Conservation (phyloP, 192 early-diverging fungal genomes). For the Pilaira anomala region DNA sequence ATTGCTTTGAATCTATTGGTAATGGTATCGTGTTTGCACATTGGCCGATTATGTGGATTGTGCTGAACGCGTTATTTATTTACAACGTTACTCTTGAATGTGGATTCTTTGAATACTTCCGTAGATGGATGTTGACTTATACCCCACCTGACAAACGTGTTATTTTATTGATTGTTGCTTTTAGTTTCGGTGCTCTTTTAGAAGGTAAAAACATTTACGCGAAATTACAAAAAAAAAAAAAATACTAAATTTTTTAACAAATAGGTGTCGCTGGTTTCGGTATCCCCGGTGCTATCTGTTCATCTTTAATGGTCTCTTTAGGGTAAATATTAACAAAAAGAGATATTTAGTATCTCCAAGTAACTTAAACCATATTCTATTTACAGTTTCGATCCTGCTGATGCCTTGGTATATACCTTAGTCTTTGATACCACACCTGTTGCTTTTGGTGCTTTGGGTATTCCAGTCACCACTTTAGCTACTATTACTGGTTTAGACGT, state of each 20-base stretch:
- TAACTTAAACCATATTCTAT: not conserved
- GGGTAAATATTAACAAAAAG: conserved; percentile 15
- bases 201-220: conserved; percentile 17
- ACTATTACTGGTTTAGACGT: conserved; percentile 28
- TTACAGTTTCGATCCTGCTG: conserved; percentile 32
- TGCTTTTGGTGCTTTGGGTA: conserved; percentile 38
- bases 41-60: conserved; percentile 47
- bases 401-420: conserved; percentile 32
- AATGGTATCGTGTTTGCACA: conserved; percentile 35
- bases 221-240: not conserved
- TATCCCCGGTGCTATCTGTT: conserved; percentile 42
- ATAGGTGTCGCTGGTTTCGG: conserved; percentile 38
- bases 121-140: conserved; percentile 38
- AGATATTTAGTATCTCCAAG: not conserved
- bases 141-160: conserved; percentile 36
- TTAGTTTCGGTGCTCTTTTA: conserved; percentile 23
- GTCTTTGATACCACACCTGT: conserved; percentile 39
- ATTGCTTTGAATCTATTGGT: conserved; percentile 29
- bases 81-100: conserved; percentile 32
- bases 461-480: conserved; percentile 40
- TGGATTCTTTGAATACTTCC: conserved; percentile 40
- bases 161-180: conserved; percentile 33
- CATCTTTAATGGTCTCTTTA: conserved; percentile 36
- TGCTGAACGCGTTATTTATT: conserved; percentile 38
- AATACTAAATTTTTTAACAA: not conserved